Percentiles rank a stretch among this genome's conserved stretches.
Conservation (phyloP, 2,329 filamentous ascomycete species). For the Trematosphaeria pertusa region DNA sequence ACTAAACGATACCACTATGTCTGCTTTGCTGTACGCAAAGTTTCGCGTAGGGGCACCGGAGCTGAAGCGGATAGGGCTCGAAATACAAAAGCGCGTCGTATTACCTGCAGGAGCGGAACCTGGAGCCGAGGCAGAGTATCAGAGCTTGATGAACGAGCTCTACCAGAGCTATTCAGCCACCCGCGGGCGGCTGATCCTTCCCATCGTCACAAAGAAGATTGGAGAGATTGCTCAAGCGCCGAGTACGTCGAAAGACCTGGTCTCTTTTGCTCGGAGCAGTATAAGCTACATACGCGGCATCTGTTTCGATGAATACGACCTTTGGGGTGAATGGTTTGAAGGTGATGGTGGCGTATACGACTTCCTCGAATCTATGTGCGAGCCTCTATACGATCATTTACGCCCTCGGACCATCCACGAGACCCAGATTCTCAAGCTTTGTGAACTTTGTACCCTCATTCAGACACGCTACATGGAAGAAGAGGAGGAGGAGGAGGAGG, state of each 20-base stretch:
- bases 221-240: slow-evolving; percentile 63
- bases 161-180: slow-evolving; percentile 69
- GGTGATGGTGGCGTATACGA: slow-evolving; percentile 68
- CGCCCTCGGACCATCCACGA: slow-evolving; percentile 71
- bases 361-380: slow-evolving; percentile 71
- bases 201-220: slow-evolving; percentile 68
- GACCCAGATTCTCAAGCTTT: slow-evolving; percentile 69
- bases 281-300: slow-evolving; percentile 71
- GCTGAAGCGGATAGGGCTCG: slow-evolving; percentile 69
- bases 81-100: slow-evolving; percentile 71
- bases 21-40: slow-evolving; percentile 73
- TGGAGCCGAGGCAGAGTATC: slow-evolving; percentile 68
- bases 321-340: slow-evolving; percentile 72
- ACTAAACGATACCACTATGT: slow-evolving; percentile 74
- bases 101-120: slow-evolving; percentile 65
- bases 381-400: slow-evolving; percentile 71
- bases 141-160: slow-evolving; percentile 69
- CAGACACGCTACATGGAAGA: slow-evolving; percentile 69
- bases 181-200: slow-evolving; percentile 65
- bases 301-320: slow-evolving; percentile 70
- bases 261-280: slow-evolving; percentile 68
- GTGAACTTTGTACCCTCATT: slow-evolving; percentile 70
- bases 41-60: slow-evolving; percentile 72
- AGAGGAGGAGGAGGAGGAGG: slow-evolving; percentile 57
- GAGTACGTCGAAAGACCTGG: slow-evolving; percentile 67